A percentile compares a stretch with the other conserved stretches of the same genome.
phyloP scores from a whole-genome alignment of 257 asterid species.

The Paraleonurus japonicus region DNA sequence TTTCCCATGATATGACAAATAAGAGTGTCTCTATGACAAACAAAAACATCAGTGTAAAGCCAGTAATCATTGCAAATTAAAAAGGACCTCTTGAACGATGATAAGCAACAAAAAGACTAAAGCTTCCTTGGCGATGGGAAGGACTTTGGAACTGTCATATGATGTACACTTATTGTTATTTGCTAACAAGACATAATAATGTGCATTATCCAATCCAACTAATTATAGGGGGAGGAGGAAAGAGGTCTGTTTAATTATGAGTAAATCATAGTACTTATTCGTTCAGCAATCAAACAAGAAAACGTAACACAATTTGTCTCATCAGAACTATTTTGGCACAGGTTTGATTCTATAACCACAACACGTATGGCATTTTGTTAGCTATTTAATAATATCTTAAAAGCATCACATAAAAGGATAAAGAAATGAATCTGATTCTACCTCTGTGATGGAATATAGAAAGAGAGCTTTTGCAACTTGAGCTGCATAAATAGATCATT shows the following conservation, averaged over 20 bases:
- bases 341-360: not conserved
- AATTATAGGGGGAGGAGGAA: not conserved
- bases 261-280: not conserved
- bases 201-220: not conserved
- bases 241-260: not conserved
- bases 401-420: not conserved
- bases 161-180: too few species aligned
- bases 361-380: not conserved
- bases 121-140: not conserved
- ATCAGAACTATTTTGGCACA: not conserved
- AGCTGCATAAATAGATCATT: not conserved
- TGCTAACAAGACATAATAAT: not conserved
- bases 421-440: conserved; percentile 42
- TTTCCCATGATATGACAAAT: not conserved
- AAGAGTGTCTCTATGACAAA: not conserved
- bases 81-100: not conserved
- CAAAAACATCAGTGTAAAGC: conserved; percentile 8
- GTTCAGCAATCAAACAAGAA: not conserved
- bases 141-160: not conserved
- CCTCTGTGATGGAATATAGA: conserved; percentile 1
- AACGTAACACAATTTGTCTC: not conserved
- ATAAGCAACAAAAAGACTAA: not conserved
- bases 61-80: not conserved
- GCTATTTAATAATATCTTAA: not conserved
- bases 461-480: not conserved